Base-by-base conservation (phyloP, 257 asterid genomes). In the Primulina eburnea region DNA sequence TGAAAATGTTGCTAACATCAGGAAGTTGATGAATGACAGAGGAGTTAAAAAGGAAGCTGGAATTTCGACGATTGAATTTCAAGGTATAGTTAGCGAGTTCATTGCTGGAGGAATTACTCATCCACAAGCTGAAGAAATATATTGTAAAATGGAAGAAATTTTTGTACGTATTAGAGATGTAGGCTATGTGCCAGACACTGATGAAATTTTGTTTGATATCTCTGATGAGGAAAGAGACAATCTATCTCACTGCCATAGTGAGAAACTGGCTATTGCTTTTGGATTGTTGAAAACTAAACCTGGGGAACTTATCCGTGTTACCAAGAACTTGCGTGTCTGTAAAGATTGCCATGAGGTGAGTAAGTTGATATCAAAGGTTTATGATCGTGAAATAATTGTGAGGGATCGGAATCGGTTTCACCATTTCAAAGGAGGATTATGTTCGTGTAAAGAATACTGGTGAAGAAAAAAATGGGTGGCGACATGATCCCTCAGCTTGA, bases 391-490 rank as follows among this genome's bases (percentile, higher is more conserved):
- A 33, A 92, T 90, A 37, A 80, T 90, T 11, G 89, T 92, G 37
- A 80, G 95, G 73, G 97, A 92, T 62, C 73, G 97, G 82, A 86
- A 83, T 62, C 72, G 95, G 72, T 89, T 89, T 73, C 98, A 89
- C 73, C 92, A 83, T 72, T 92, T 92, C 70, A 83, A 72, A 77
- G 83, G 77, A 21, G 98, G 95, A 18, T 78, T 64, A 10, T 89
- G 98, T 67, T 89, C 96, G 1, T 92, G 97, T 62, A 88, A 88
- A 7, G 96, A 86, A 76, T 89, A 82, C 76, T 92, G 96, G 96
- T 91, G 67, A 72, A 55, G 6, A 43, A 10, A 43, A n/a, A 43
- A 11, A 43, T 38, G 12, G 50, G 50, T 38, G 50, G 50, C 3
- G 14, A 10, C 14, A 38, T 8, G 17, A 43, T 43, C n/a, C 3